A percentile compares a stretch with the other conserved stretches of the same genome.
These are phyloP conservation scores for Cantharellus anzutake DNA, from an alignment of 768 basidiomycete genomes.

Conservation along the genomic window DNA sequence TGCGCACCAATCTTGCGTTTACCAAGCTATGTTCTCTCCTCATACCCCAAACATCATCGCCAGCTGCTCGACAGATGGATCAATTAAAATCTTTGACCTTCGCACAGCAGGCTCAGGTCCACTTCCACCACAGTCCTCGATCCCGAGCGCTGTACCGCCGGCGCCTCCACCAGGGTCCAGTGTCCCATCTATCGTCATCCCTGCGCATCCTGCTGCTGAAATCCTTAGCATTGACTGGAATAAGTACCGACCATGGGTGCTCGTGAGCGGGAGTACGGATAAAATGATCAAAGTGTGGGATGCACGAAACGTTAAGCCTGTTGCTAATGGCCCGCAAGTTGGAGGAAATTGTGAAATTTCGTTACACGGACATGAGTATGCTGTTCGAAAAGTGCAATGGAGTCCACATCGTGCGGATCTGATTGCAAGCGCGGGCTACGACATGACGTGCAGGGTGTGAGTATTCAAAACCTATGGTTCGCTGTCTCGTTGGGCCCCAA, in stretches of 20 bases:
- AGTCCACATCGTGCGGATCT: slow-evolving; percentile 41
- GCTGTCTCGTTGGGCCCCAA: neutral
- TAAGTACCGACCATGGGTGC: slow-evolving; percentile 62
- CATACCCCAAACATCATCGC: slow-evolving; percentile 69
- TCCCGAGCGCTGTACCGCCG: neutral
- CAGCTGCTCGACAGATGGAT: slow-evolving; percentile 76
- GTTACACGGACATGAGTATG: slow-evolving; percentile 74
- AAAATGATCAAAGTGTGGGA: slow-evolving; percentile 66
- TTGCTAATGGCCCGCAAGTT: slow-evolving; percentile 27
- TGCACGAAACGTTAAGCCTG: slow-evolving; percentile 59
- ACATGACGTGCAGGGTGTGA: slow-evolving; percentile 90
- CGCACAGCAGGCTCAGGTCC: slow-evolving; percentile 7
- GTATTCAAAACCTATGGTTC: slow-evolving; percentile 15
- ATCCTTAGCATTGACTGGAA: slow-evolving; percentile 81
- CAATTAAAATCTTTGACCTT: slow-evolving; percentile 60
- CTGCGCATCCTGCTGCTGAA: slow-evolving; percentile 51
- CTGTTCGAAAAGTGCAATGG: slow-evolving; percentile 79
- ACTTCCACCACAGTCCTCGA: slow-evolving; percentile 1
- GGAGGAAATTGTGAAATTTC: slow-evolving; percentile 55
- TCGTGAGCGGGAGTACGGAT: slow-evolving; percentile 70
- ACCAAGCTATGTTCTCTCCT: slow-evolving; percentile 83
- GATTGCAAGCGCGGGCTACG: slow-evolving; percentile 49
- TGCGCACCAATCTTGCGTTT: slow-evolving; percentile 72
- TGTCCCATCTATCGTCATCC: slow-evolving; percentile 54
- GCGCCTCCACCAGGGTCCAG: neutral